Percentiles rank a stretch among this genome's conserved stretches.
Conservation (phyloP, 2,329 filamentous ascomycete genomes). For the Aspergillus terreus region DNA sequence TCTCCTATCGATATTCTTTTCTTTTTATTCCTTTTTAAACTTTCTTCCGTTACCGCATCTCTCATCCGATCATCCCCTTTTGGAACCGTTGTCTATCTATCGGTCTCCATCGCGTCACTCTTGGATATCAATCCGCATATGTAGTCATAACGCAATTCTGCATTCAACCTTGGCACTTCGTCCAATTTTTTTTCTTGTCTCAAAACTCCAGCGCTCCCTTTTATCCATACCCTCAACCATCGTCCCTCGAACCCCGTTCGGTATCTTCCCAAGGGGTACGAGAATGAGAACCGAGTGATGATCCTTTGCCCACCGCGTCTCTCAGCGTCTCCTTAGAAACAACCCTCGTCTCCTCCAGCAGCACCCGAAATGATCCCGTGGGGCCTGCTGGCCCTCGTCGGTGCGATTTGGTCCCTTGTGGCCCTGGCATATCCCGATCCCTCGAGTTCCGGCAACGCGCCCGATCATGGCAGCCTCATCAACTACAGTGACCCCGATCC, state of each 20-base stretch:
- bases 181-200: not conserved
- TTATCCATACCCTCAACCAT: not conserved
- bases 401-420: constrained; percentile 17
- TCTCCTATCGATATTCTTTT: not conserved
- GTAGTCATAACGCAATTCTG: not conserved
- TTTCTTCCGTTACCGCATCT: not conserved
- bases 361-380: constrained; percentile 18
- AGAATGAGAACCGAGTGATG: constrained; percentile 17
- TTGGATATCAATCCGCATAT: not conserved
- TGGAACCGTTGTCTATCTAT: not conserved
- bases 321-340: not conserved
- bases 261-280: not conserved
- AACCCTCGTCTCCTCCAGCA: not conserved
- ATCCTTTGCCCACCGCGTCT: not conserved
- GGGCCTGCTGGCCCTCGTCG: constrained; percentile 14
- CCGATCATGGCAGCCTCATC: constrained; percentile 9
- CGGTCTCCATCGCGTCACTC: not conserved
- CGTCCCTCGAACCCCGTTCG: not conserved
- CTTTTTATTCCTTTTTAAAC: not conserved
- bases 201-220: not conserved
- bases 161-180: not conserved
- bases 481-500: constrained; percentile 9
- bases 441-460: not conserved
- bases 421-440: constrained; percentile 15
- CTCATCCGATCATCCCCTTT: not conserved